Conservation (phyloP, 2,329 filamentous ascomycete species). For the Escovopsis sp. region DNA sequence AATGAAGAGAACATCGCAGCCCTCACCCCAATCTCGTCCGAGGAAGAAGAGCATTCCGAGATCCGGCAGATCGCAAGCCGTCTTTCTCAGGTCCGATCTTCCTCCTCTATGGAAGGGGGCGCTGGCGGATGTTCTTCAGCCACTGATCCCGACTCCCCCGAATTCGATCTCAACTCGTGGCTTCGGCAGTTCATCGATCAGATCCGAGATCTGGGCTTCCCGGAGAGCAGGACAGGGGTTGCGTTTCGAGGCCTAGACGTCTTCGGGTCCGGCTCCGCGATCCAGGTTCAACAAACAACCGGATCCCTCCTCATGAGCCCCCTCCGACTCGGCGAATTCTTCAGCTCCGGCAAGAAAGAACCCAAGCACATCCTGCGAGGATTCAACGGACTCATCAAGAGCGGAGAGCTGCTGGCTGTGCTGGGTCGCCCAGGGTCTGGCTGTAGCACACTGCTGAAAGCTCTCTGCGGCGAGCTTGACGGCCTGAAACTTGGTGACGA, state of each 20-base stretch:
- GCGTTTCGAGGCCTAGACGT: conserved; percentile 52
- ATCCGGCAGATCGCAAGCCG: conserved; percentile 25
- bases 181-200: conserved; percentile 22
- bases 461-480: conserved; percentile 43
- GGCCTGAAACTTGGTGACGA: conserved; percentile 37
- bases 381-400: conserved; percentile 49
- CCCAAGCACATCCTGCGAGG: conserved; percentile 46
- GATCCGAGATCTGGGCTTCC: conserved; percentile 40
- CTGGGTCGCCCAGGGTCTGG: conserved; percentile 52
- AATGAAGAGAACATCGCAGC: too few species aligned
- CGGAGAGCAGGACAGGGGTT: conserved; percentile 40
- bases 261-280: conserved; percentile 48
- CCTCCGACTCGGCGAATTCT: conserved; percentile 39
- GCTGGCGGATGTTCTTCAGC: conserved; percentile 17
- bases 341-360: conserved; percentile 30
- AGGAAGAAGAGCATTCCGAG: conserved; percentile 18
- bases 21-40: too few species aligned
- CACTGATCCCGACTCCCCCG: conserved; percentile 22
- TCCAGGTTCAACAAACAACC: conserved; percentile 57
- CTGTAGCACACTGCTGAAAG: conserved; percentile 50
- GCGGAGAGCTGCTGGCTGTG: conserved; percentile 54
- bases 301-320: conserved; percentile 42
- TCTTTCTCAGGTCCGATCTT: conserved; percentile 21
- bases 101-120: conserved; percentile 5
- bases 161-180: conserved; percentile 30